Percentiles rank a stretch among this genome's conserved stretches.
phyloP scores from a whole-genome alignment of 768 basidiomycete genomes.

The Amanita subjunquillea region DNA sequence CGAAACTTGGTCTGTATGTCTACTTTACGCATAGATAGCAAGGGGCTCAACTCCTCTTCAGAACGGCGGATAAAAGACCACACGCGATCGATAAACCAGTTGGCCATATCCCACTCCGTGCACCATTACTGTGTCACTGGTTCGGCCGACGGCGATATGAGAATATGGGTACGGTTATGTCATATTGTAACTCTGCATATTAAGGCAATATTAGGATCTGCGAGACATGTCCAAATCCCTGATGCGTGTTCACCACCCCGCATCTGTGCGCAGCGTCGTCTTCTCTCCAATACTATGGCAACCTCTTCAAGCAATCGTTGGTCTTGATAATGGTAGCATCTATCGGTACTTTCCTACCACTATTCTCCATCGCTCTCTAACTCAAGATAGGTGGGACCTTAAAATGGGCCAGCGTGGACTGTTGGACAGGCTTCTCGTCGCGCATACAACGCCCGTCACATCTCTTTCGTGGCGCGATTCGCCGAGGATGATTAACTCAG shows the following conservation, averaged over 20 bases:
- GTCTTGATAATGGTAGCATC: slow-evolving; percentile 62
- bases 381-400: slow-evolving; percentile 55
- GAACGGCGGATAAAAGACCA: slow-evolving; percentile 63
- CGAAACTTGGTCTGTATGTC: slow-evolving; percentile 58
- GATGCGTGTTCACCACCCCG: slow-evolving; percentile 62
- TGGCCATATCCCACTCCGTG: slow-evolving; percentile 58
- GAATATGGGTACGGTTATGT: slow-evolving; percentile 54
- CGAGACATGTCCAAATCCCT: slow-evolving; percentile 60
- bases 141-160: slow-evolving; percentile 71
- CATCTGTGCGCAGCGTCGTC: slow-evolving; percentile 55
- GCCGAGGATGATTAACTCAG: slow-evolving; percentile 6
- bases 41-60: slow-evolving; percentile 14
- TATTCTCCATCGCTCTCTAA: too few relatives aligned
- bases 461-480: slow-evolving; percentile 59
- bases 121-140: slow-evolving; percentile 70
- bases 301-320: slow-evolving; percentile 59
- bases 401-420: slow-evolving; percentile 67
- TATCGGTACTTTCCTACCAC: slow-evolving; percentile 16
- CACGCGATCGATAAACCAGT: slow-evolving; percentile 57
- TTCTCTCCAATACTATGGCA: slow-evolving; percentile 60
- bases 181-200: background rate
- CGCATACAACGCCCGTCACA: slow-evolving; percentile 64
- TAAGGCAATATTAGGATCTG: slow-evolving; percentile 42
- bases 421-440: slow-evolving; percentile 62
- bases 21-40: background rate